phyloP scores from a whole-genome alignment of 2,329 filamentous ascomycete species.

The Stromatinia cepivora region DNA sequence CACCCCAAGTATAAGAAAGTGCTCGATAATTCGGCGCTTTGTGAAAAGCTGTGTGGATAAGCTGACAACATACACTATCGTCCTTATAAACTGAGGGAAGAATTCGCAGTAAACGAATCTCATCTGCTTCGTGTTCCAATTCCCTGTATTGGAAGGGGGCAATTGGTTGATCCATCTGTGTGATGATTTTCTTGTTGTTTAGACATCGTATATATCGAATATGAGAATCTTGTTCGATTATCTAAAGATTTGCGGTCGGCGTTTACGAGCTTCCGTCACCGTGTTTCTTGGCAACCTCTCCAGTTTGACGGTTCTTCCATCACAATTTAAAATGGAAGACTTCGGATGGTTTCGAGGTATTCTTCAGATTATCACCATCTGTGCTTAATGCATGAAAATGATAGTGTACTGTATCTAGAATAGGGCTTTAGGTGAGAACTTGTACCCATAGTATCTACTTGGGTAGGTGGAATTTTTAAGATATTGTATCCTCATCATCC shows the following conservation, averaged over 20 bases:
- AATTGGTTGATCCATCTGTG: background rate
- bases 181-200: constrained; percentile 1
- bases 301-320: background rate
- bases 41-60: constrained; percentile 31
- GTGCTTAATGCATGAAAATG: background rate
- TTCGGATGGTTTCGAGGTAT: too few species aligned
- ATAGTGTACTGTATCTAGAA: background rate
- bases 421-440: background rate
- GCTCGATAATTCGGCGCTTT: constrained; percentile 32
- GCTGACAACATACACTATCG: constrained; percentile 24
- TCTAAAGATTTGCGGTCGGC: too few species aligned
- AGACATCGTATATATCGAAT: too few species aligned
- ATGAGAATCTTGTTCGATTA: background rate
- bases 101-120: constrained; percentile 28
- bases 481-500: background rate
- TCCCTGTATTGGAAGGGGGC: constrained; percentile 17
- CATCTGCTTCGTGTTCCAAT: constrained; percentile 12
- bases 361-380: background rate
- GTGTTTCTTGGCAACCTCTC: too few species aligned
- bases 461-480: too few species aligned
- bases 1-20: constrained; percentile 37
- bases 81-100: constrained; percentile 20
- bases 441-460: background rate
- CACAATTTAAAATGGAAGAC: too few species aligned
- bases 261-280: too few species aligned